Evolutionary conservation across 441 rosid genomes (phyloP), one percentile per base, ranked within the genome.

Genomic region (Erodium moschatum): DNA sequence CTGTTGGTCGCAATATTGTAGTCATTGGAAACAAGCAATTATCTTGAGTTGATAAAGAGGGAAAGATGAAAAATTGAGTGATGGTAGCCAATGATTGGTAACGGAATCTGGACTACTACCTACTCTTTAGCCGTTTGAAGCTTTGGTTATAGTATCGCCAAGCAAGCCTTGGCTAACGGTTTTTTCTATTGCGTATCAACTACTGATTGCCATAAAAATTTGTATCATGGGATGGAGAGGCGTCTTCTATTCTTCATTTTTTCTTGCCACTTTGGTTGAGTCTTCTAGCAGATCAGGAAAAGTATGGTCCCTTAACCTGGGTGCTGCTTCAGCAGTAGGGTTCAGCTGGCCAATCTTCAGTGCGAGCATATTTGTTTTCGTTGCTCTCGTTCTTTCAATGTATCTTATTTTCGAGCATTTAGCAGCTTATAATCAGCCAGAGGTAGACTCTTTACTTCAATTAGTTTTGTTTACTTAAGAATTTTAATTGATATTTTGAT

Each of bases 401-500:
- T 90, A 86, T 80, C 95, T 93, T 40, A 86, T 86, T 76, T 83
- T 90, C 33, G 92, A 93, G 84, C 98, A 93, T 75, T 73, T 93
- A 67, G 92, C 95, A 72, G 78, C 92, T 71, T 93, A 93, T 78
- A 87, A 90, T 79, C 94, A 89, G 79, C 98, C 98, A 9, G 96
- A 93, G 96, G 98, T 93, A 78, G 73, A 77, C 77, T 70, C 66
- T 42, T 61, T 70, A 65, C 21, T 2, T 74, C 1, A 24, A 19
- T 18, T 29, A 10, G 15, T 46, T 46, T 44, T 44, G 16, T 71
- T 2, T n/a, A 46, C 6, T 74, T 46, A 5, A 12, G 52, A 46
- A 46, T 46, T 46, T 12, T 12, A 46, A 12, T 54, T 8, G 10
- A 54, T 8, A 15, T 10, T 54, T 18, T 16, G 60, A 52, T 52